Conservation (phyloP, 345 rosid species). For the Populus deltoides region DNA sequence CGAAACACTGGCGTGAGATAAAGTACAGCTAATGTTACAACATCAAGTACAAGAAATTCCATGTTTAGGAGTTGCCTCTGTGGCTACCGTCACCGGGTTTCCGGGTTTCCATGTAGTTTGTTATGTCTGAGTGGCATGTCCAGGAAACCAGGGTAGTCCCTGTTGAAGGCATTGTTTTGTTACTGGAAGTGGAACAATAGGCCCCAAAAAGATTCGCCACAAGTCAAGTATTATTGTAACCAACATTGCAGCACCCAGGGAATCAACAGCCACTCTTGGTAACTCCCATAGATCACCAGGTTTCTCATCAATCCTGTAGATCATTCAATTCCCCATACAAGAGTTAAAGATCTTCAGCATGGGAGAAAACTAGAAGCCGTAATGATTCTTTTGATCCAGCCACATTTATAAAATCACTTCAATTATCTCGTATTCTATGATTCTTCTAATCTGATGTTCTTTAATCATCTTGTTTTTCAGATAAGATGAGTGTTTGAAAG, state of each 20-base stretch:
- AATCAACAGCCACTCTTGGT: conserved; percentile 80
- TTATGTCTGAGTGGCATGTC: conserved; percentile 12
- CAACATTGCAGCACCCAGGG: conserved; percentile 94
- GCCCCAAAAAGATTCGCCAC: conserved; percentile 94
- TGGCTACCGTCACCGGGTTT: neutral
- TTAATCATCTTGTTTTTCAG: neutral
- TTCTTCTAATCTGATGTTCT: neutral
- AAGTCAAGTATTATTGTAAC: conserved; percentile 91
- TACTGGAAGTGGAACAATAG: conserved; percentile 59
- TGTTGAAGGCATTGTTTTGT: conserved; percentile 60
- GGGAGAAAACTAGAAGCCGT: neutral
- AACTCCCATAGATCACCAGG: conserved; percentile 76
- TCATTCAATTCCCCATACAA: neutral
- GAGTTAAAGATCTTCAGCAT: neutral
- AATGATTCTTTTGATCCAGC: neutral
- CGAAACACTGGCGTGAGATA: neutral
- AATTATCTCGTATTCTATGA: neutral
- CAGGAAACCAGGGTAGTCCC: conserved; percentile 73
- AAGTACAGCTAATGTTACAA: conserved; percentile 11
- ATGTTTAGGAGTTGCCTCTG: neutral
- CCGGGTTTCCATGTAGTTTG: neutral
- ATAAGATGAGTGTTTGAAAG: neutral
- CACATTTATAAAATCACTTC: neutral
- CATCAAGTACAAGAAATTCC: neutral
- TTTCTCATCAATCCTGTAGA: conserved; percentile 84